Evolutionary conservation across 495 filamentous ascomycete species (phyloP), one percentile per base, ranked within the genome.

Genomic region (Sporormia fimetaria): DNA sequence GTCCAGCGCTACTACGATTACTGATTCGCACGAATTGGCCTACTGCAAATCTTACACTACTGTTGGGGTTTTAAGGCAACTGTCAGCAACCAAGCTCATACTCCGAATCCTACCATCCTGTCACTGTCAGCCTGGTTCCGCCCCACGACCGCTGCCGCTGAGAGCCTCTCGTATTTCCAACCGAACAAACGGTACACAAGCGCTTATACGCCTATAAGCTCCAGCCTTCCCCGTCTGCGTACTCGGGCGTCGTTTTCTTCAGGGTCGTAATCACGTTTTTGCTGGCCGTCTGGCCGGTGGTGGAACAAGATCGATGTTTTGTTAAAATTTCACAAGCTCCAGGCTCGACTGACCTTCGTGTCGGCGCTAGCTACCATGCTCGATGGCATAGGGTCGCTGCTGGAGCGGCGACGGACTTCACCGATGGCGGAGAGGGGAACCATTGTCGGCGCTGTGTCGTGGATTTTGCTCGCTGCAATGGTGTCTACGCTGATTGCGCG

Each of bases 11-110:
- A n/a, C n/a, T n/a, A n/a, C n/a, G n/a, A n/a, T n/a, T n/a, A n/a
- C n/a, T n/a, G n/a, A n/a, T n/a, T n/a, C n/a, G n/a, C n/a, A n/a
- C n/a, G n/a, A n/a, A n/a, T n/a, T n/a, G n/a, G n/a, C n/a, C n/a
- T n/a, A n/a, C n/a, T n/a, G n/a, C n/a, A n/a, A n/a, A n/a, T n/a
- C n/a, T n/a, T n/a, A n/a, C n/a, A n/a, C n/a, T n/a, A n/a, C n/a
- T n/a, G n/a, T n/a, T n/a, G n/a, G n/a, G n/a, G n/a, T n/a, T n/a
- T n/a, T n/a, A n/a, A n/a, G n/a, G n/a, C n/a, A n/a, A n/a, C n/a
- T n/a, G n/a, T n/a, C n/a, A n/a, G 14, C 30, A 44, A 51, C 45
- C 27, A 51, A 45, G 47, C 36, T 32, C 41, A 40, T 30, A 35
- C 41, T 28, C 24, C 40, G 46, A 21, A 51, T 51, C 47, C 47